These are phyloP conservation scores for Nyctanthes arbortristis DNA, from an alignment of 257 asterid species.

Conservation along the genomic window DNA sequence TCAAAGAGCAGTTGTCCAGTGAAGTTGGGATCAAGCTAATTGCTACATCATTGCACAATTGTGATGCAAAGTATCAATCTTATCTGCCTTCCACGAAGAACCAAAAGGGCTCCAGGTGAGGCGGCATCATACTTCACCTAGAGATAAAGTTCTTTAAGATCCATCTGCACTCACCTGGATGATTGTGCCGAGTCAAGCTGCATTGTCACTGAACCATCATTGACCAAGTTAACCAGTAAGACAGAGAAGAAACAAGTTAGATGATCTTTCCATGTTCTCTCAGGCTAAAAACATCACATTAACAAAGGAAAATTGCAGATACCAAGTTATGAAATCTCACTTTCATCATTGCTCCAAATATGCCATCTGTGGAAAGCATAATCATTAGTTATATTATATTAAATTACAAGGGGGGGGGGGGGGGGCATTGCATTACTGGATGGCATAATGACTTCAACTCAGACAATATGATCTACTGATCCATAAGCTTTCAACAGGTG, in stretches of 20 bases:
- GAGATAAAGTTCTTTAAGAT: slow-evolving; percentile 2
- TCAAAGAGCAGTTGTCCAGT: no score
- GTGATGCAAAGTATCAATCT: no score
- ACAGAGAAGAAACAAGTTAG: slow-evolving; percentile 12
- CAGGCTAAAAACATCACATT: neutral
- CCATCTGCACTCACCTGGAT: slow-evolving; percentile 44
- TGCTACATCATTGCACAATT: no score
- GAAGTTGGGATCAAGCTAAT: no score
- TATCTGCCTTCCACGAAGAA: no score
- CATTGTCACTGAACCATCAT: slow-evolving; percentile 95
- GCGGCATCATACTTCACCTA: no score
- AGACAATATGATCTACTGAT: neutral
- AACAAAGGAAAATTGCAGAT: slow-evolving; percentile 8
- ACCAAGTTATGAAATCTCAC: slow-evolving; percentile 42
- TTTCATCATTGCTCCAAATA: slow-evolving; percentile 93
- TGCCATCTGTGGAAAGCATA: slow-evolving; percentile 63
- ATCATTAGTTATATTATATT: slow-evolving; percentile 13
- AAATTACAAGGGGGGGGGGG: no score
- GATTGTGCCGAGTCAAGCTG: slow-evolving; percentile 82
- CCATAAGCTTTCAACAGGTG: neutral
- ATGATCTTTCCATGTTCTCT: neutral
- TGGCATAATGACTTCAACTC: neutral
- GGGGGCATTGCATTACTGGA: neutral
- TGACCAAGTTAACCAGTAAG: slow-evolving; percentile 75
- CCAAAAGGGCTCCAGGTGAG: no score